Evolutionary conservation across 768 basidiomycete species (phyloP), one percentile per base, ranked within the genome.

Genomic region (Suillus bovinus): DNA sequence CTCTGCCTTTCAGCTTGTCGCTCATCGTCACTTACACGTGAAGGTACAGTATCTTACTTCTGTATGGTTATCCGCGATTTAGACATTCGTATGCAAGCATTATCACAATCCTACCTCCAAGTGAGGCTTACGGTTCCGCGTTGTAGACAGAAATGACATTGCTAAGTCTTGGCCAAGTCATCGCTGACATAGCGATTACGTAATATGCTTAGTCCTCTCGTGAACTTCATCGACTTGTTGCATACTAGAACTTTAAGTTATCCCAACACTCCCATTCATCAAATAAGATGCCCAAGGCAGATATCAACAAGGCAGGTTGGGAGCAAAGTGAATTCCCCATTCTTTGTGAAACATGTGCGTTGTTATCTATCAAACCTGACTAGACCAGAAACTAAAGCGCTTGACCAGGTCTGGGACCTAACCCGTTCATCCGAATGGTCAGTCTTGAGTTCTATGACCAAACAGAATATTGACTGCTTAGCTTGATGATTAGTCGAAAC

Each of bases 401-500:
- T 56, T 56, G 38, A 27, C 36, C 24, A 56, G 55, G 55, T 56
- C 33, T 47, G 31, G 54, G 39, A 67, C 44, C 68, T 44, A 96
- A 93, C 77, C 92, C 95, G 0, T 99, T 96, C 78, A 85, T 96
- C 58, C 86, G 94, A 66, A 99, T 98, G 95, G 95, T 94, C 66
- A 67, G 86, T 47, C 42, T 65, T 60, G 22, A 7, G 31, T 62
- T 50, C 46, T 5, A 61, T 31, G 55, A 46, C 22, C 22, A 31
- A 67, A 70, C 0, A 22, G 20, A 5, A 33, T 49, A 38, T 59
- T 61, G 14, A 41, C 57, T 50, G 5, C 52, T 34, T 29, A 24
- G 44, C 53, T 29, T 27, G 42, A n/a, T 47, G 59, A 42, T 46
- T 46, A 98, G 96, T 94, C 93, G 7, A 99, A 98, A 77, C 97